Conservation (phyloP, 2,329 filamentous ascomycete species). For the Ceratocystis ficicola region DNA sequence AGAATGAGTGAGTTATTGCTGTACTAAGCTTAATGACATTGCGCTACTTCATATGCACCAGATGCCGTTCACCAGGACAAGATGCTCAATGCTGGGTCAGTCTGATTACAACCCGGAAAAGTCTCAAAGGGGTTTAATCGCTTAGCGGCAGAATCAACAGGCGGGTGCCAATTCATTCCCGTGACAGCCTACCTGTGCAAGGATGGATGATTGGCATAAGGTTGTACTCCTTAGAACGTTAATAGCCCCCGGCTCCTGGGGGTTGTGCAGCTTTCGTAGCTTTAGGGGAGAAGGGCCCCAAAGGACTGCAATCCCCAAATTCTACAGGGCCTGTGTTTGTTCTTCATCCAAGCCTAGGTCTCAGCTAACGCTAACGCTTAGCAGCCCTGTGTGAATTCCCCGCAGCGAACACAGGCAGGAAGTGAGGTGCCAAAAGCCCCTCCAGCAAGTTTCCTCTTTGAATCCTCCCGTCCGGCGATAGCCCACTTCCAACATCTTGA, state of each 20-base stretch:
- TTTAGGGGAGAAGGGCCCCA: no score
- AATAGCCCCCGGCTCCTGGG: not conserved
- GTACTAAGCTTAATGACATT: no score
- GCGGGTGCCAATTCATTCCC: constrained; percentile 3
- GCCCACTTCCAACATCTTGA: constrained; percentile 11
- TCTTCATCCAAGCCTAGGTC: not conserved
- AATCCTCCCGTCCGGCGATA: constrained; percentile 7
- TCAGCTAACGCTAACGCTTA: not conserved
- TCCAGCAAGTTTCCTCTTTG: not conserved
- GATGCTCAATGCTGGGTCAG: no score
- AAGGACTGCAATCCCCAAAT: no score
- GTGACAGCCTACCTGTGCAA: constrained; percentile 5
- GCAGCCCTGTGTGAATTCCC: constrained; percentile 5
- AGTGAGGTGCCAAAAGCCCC: constrained; percentile 2
- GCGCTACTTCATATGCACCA: no score
- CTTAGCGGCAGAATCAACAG: not conserved
- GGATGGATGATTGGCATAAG: not conserved
- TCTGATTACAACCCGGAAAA: no score
- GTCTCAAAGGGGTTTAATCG: not conserved
- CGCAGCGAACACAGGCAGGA: not conserved
- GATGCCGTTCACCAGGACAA: no score
- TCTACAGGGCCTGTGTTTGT: not conserved
- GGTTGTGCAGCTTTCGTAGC: no score
- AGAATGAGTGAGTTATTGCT: no score
- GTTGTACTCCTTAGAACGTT: not conserved